Evolutionary conservation across 1,139 yeast genomes (phyloP).

Genomic region (Arxiozyma slooffiae): DNA sequence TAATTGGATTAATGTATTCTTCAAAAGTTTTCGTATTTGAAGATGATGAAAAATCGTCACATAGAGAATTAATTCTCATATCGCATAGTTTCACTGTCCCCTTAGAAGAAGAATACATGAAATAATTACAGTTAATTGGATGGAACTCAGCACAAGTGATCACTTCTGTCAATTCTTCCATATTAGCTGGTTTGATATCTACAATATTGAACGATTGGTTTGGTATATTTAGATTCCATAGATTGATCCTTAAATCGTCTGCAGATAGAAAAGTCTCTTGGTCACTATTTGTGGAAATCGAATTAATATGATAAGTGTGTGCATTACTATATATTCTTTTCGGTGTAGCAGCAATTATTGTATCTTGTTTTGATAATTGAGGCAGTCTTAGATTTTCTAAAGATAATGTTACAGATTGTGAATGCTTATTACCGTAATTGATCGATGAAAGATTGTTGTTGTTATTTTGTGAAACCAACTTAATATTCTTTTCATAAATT

Average conservation of each 20-base stretch:
- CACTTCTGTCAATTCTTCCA: conserved; percentile 98
- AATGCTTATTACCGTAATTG: conserved; percentile 15
- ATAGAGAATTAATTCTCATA: conserved; percentile 91
- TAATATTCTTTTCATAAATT: conserved; percentile 81
- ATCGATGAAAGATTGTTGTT: conserved; percentile 4
- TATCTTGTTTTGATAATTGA: conserved; percentile 81
- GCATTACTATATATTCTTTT: conserved; percentile 88
- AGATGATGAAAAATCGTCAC: conserved; percentile 44
- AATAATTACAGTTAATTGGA: conserved; percentile 82
- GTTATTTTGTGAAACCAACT: conserved; percentile 86
- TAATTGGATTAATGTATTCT: conserved; percentile 85
- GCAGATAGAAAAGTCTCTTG: conserved; percentile 91
- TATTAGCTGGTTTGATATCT: conserved; percentile 93
- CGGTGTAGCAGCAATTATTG: conserved; percentile 90
- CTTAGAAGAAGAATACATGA: conserved; percentile 94
- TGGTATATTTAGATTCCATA: conserved; percentile 92
- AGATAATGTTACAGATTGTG: conserved; percentile 16
- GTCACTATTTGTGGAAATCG: conserved; percentile 88
- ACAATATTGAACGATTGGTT: conserved; percentile 95
- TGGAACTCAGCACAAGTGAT: conserved; percentile 98
- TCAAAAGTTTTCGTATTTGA: conserved; percentile 76
- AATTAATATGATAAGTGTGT: conserved; percentile 95
- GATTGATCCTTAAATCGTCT: conserved; percentile 89
- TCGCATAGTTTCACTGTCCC: conserved; percentile 94
- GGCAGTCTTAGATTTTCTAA: conserved; percentile 58